Conservation (phyloP, 2,329 filamentous ascomycete genomes). For the Stagonosporopsis rhizophila region DNA sequence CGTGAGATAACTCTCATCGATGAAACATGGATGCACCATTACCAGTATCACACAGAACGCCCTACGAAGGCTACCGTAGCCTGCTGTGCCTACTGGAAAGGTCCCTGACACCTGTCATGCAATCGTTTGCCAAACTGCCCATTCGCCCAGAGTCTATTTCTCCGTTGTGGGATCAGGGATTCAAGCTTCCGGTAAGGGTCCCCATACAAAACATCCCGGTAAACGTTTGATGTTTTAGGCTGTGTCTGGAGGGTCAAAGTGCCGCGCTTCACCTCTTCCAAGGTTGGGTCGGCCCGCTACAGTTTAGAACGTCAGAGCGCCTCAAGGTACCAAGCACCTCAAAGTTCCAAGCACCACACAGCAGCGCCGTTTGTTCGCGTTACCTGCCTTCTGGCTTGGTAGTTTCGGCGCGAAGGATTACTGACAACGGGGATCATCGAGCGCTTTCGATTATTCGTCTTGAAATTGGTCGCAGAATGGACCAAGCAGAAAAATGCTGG, state of each 20-base stretch:
- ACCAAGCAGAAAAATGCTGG: neutral
- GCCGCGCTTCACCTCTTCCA: conserved; percentile 9
- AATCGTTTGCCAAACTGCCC: conserved; percentile 9
- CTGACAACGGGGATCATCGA: conserved; percentile 15
- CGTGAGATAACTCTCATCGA: neutral
- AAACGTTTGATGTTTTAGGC: conserved; percentile 14
- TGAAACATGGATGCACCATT: conserved; percentile 12
- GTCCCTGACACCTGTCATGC: conserved; percentile 10
- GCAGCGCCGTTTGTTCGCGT: conserved; percentile 8
- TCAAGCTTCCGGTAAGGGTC: conserved; percentile 10
- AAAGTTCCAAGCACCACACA: conserved; percentile 1
- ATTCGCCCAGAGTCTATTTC: conserved; percentile 14
- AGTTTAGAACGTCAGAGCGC: conserved; percentile 10
- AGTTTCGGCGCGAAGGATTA: neutral
- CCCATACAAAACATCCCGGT: neutral
- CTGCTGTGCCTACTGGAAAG: neutral
- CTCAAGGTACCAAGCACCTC: conserved; percentile 6
- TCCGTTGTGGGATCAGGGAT: neutral
- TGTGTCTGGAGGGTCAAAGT: neutral
- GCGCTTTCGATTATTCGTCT: neutral
- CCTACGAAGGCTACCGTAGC: conserved; percentile 6
- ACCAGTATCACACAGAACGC: conserved; percentile 12
- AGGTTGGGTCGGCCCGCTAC: conserved; percentile 21
- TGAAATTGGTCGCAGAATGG: neutral
- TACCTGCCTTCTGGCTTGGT: conserved; percentile 8